These are phyloP conservation scores for Leucocoprinus birnbaumii DNA, from an alignment of 768 basidiomycete species.

Conservation along the genomic window DNA sequence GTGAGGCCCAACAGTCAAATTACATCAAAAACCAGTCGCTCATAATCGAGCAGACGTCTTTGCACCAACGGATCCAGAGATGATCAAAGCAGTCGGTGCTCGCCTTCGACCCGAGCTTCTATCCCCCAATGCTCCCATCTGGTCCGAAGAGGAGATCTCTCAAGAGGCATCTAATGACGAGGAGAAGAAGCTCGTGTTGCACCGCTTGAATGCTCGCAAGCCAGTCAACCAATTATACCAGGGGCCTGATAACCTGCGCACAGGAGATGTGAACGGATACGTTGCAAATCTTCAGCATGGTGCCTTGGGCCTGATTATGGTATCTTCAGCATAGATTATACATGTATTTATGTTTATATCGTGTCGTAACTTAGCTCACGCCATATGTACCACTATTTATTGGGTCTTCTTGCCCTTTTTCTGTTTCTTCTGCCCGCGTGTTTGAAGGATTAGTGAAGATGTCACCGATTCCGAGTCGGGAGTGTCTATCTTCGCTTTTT, in stretches of 20 bases:
- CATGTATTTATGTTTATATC: not conserved
- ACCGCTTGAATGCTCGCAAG: constrained; percentile 19
- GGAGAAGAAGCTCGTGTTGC: constrained; percentile 15
- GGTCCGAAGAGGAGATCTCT: constrained; percentile 20
- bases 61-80: constrained; percentile 23
- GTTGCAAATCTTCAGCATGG: constrained; percentile 15
- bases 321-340: not conserved
- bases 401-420: constrained; percentile 29
- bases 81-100: constrained; percentile 21
- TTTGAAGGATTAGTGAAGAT: not conserved
- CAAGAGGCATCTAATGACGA: constrained; percentile 16
- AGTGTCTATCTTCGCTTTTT: not conserved
- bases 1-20: constrained; percentile 5
- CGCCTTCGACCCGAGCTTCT: constrained; percentile 22
- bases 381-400: not conserved
- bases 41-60: constrained; percentile 17
- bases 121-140: constrained; percentile 19
- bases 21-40: not conserved
- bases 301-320: constrained; percentile 14
- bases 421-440: constrained; percentile 34
- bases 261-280: constrained; percentile 15
- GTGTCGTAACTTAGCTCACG: not conserved
- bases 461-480: constrained; percentile 4
- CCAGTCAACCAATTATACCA: constrained; percentile 15
- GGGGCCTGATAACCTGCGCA: constrained; percentile 13